These are phyloP conservation scores for Lyophyllum shimeji DNA, from an alignment of 768 basidiomycete genomes.

Conservation along the genomic window DNA sequence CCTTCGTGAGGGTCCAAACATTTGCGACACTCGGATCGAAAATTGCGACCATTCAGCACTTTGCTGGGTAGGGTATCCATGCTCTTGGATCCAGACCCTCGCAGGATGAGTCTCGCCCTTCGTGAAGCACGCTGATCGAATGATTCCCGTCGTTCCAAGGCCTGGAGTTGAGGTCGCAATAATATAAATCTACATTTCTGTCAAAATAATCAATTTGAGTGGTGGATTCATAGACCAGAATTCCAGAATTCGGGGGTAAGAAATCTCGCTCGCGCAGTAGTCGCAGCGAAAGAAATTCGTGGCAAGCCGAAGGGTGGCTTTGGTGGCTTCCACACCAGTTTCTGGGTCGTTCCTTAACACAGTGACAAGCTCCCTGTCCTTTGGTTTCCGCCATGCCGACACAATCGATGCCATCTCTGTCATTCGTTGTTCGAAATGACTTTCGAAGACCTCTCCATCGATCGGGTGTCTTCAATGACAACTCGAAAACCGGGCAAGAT, in stretches of 20 bases:
- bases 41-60: no score
- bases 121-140: slow-evolving; percentile 4
- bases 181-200: neutral
- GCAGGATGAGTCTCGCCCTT: slow-evolving; percentile 4
- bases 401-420: slow-evolving; percentile 10
- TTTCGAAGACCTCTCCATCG: slow-evolving; percentile 13
- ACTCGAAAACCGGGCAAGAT: slow-evolving; percentile 12
- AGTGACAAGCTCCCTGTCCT: slow-evolving; percentile 13
- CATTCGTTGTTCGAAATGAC: slow-evolving; percentile 15
- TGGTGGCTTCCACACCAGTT: neutral
- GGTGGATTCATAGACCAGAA: slow-evolving; percentile 10
- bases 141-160: slow-evolving; percentile 6
- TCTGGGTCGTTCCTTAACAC: slow-evolving; percentile 7
- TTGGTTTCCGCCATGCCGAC: slow-evolving; percentile 14
- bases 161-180: neutral
- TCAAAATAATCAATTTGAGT: neutral
- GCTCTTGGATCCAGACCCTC: slow-evolving; percentile 1
- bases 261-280: neutral
- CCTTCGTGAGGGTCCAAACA: slow-evolving; percentile 10
- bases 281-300: slow-evolving; percentile 9
- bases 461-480: slow-evolving; percentile 17
- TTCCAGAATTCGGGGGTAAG: slow-evolving; percentile 13
- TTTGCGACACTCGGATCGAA: slow-evolving; percentile 10
- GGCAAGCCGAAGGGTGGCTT: slow-evolving; percentile 4
- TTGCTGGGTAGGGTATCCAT: neutral